Conservation (phyloP, 2,329 filamentous ascomycete genomes). For the Ophiostoma sp. region DNA sequence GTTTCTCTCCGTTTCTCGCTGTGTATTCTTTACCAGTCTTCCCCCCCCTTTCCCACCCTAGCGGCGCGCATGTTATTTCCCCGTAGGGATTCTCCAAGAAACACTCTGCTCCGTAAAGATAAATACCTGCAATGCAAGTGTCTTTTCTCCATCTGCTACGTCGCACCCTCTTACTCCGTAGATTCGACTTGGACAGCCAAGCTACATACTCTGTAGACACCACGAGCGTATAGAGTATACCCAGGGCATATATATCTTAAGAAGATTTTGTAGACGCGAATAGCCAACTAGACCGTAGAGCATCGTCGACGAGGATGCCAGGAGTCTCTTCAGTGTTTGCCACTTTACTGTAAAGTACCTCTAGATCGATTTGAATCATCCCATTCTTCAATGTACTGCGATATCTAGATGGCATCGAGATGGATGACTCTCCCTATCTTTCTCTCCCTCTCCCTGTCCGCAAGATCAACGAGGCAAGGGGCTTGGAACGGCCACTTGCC, state of each 20-base stretch:
- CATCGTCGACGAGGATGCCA: neutral
- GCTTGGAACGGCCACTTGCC: neutral
- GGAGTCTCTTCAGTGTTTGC: neutral
- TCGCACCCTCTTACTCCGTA: neutral
- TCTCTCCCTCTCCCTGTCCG: neutral
- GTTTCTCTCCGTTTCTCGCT: neutral
- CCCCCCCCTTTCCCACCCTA: neutral
- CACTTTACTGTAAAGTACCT: neutral
- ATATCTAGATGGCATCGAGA: neutral
- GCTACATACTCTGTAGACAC: neutral
- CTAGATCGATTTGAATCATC: no score
- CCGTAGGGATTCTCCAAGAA: conserved; percentile 12
- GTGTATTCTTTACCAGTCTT: neutral
- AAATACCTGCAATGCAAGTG: neutral
- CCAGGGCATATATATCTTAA: no score
- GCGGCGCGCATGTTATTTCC: conserved; percentile 18
- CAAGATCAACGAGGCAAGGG: neutral
- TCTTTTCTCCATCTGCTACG: neutral
- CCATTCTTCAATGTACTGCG: no score
- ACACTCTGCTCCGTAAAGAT: conserved; percentile 1
- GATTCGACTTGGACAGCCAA: neutral
- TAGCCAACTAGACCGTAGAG: neutral
- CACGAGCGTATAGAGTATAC: no score
- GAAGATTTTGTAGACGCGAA: no score
- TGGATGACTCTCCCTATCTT: neutral